Evolutionary conservation across 208 protist genomes (phyloP), one percentile per base, ranked within the genome.

Genomic region (Phytomonas francai): DNA sequence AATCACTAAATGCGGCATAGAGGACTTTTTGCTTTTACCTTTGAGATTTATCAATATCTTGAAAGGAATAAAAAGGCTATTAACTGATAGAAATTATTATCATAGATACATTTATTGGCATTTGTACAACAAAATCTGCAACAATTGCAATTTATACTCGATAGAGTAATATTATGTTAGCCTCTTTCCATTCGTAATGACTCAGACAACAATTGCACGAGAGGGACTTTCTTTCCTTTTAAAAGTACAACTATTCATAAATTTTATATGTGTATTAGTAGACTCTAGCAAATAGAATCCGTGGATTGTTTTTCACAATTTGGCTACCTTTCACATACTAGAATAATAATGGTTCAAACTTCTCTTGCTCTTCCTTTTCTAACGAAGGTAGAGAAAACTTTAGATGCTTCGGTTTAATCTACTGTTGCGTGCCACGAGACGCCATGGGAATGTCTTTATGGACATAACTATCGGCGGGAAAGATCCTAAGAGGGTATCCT

Each of bases 381-480:
- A 54, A 25, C 19, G 25, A 12, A 54, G 16, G 45, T 54, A 54
- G 19, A 8, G 19, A 25, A 54, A 54, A 54, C 2, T 25, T 54
- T 54, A 0, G 45, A 54, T 54, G 45, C 22, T 54, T 54, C 5
- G 16, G 45, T 25, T 54, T 25, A 54, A 54, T 91, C 25, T 71
- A 71, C 45, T 62, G 57, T 25, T 78, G 70, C 28, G 58, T 62
- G 58, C 58, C 58, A 36, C 58, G 27, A 31, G 16, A 36, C 58
- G 51, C 36, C 59, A 71, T 30, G 78, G 78, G 57, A 72, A 80
- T 36, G 84, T 61, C 63, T 93, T 93, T 66, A 93, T 93, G 85
- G 88, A 93, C 56, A 70, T 94, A 36, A 71, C 76, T 25, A 91
- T 94, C 63, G 83, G 84, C 30, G 49, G 72, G 27, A 34, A 66